These are phyloP conservation scores for Phytophthora macrochlamydospora DNA, from an alignment of 352 stramenopile genomes.

Conservation along the genomic window DNA sequence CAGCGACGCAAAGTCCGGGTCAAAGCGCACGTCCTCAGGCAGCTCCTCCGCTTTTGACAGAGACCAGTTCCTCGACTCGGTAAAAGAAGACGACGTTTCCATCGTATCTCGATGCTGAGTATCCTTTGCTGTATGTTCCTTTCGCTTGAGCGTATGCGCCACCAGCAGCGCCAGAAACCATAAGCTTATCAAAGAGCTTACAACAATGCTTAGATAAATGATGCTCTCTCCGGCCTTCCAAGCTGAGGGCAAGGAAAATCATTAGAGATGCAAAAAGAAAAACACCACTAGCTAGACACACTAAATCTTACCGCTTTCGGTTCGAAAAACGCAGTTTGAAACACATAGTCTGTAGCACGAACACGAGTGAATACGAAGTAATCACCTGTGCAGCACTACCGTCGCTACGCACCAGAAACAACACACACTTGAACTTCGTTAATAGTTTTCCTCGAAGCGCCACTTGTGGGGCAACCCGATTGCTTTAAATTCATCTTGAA, in stretches of 20 bases:
- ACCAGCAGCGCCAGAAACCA: slow-evolving; percentile 40
- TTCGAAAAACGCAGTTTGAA: slow-evolving; percentile 14
- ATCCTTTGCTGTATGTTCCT: slow-evolving; percentile 12
- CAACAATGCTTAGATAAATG: slow-evolving; percentile 30
- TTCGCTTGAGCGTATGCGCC: slow-evolving; percentile 23
- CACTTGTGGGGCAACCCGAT: slow-evolving; percentile 26
- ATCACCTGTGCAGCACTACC: background rate
- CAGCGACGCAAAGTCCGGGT: slow-evolving; percentile 32
- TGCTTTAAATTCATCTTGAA: slow-evolving; percentile 39
- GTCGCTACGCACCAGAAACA: slow-evolving; percentile 25
- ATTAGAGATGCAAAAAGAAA: background rate
- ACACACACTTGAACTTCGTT: slow-evolving; percentile 36
- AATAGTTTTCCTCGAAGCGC: slow-evolving; percentile 27
- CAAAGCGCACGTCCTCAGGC: slow-evolving; percentile 39
- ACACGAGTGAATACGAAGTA: too few relatives aligned
- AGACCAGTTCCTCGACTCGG: slow-evolving; percentile 32
- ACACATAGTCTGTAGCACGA: slow-evolving; percentile 16
- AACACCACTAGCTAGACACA: background rate
- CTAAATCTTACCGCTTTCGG: slow-evolving; percentile 20
- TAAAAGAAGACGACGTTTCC: slow-evolving; percentile 18
- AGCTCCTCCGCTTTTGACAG: slow-evolving; percentile 27
- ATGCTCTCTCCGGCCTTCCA: slow-evolving; percentile 21
- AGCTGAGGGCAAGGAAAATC: slow-evolving; percentile 1
- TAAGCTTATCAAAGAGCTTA: slow-evolving; percentile 40
- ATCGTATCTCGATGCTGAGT: slow-evolving; percentile 24